Conservation (phyloP, 2,329 filamentous ascomycete species). For the Cladobotryum protrusum region DNA sequence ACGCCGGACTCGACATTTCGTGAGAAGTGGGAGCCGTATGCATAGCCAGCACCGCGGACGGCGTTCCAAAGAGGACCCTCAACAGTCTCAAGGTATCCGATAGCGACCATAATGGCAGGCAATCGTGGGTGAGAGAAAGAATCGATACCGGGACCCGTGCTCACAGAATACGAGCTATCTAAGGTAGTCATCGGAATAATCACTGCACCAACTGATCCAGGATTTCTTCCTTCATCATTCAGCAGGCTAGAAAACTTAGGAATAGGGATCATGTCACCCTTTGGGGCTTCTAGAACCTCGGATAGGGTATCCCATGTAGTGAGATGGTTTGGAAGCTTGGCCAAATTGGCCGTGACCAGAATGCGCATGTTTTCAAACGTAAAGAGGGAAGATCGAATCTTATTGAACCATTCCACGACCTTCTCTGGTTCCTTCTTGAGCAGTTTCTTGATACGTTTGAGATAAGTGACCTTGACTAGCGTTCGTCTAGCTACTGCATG, state of each 20-base stretch:
- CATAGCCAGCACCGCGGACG: slow-evolving; percentile 85
- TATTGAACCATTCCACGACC: slow-evolving; percentile 71
- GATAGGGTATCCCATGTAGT: slow-evolving; percentile 64
- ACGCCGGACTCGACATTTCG: slow-evolving; percentile 74
- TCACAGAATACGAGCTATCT: slow-evolving; percentile 83
- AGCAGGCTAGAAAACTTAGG: slow-evolving; percentile 65
- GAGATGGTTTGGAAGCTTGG: slow-evolving; percentile 66
- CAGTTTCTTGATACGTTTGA: slow-evolving; percentile 77
- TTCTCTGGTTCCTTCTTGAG: slow-evolving; percentile 68
- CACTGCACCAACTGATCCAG: slow-evolving; percentile 67
- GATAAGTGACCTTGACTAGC: slow-evolving; percentile 79
- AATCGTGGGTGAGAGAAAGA: slow-evolving; percentile 72
- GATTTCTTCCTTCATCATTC: slow-evolving; percentile 65
- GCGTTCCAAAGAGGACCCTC: slow-evolving; percentile 94
- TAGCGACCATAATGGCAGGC: slow-evolving; percentile 79
- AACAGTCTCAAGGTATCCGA: slow-evolving; percentile 84
- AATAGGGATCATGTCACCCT: slow-evolving; percentile 57
- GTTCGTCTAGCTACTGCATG: slow-evolving; percentile 72
- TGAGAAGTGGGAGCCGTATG: slow-evolving; percentile 78
- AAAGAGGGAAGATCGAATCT: slow-evolving; percentile 69
- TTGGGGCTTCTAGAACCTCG: slow-evolving; percentile 29
- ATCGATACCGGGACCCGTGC: slow-evolving; percentile 66
- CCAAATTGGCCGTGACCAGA: slow-evolving; percentile 75
- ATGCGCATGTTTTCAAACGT: slow-evolving; percentile 80
- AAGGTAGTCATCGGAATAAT: slow-evolving; percentile 87